Percentiles rank a stretch among this genome's conserved stretches.
These are phyloP conservation scores for Suhomyces yuchorum DNA, from an alignment of 1,139 yeast genomes.

Conservation along the genomic window DNA sequence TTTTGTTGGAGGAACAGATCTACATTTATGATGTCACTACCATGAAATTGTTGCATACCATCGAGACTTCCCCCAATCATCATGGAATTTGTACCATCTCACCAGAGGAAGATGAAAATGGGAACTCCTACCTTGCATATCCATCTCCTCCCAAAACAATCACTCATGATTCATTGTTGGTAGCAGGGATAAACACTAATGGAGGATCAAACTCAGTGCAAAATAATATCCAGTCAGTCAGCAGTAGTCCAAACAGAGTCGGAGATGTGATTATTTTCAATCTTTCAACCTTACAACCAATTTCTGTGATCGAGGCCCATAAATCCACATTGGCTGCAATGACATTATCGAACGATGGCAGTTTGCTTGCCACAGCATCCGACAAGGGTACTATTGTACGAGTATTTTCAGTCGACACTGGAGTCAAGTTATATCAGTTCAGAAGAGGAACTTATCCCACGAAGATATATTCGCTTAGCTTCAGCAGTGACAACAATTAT, in stretches of 20 bases:
- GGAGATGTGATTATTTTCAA: slow-evolving; percentile 93
- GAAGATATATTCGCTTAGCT: slow-evolving; percentile 77
- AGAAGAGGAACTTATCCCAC: slow-evolving; percentile 95
- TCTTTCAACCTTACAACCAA: slow-evolving; percentile 73
- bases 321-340: slow-evolving; percentile 81
- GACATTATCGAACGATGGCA: slow-evolving; percentile 78
- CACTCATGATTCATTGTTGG: slow-evolving; percentile 46
- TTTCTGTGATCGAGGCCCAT: slow-evolving; percentile 91
- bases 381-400: slow-evolving; percentile 93
- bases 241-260: slow-evolving; percentile 52
- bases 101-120: slow-evolving; percentile 47
- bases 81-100: slow-evolving; percentile 66
- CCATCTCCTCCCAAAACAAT: slow-evolving; percentile 75
- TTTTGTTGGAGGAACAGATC: slow-evolving; percentile 79
- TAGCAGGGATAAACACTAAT: slow-evolving; percentile 47
- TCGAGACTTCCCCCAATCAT: slow-evolving; percentile 78
- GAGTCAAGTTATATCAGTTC: slow-evolving; percentile 82
- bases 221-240: slow-evolving; percentile 47
- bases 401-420: slow-evolving; percentile 82
- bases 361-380: slow-evolving; percentile 86
- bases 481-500: slow-evolving; percentile 72
- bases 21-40: slow-evolving; percentile 86
- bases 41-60: slow-evolving; percentile 85
- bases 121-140: slow-evolving; percentile 73
- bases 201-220: slow-evolving; percentile 48